Evolutionary conservation across 73 alveolate species (phyloP), one percentile per base, ranked within the genome.

Genomic region (Symbiodinium pilosum): DNA sequence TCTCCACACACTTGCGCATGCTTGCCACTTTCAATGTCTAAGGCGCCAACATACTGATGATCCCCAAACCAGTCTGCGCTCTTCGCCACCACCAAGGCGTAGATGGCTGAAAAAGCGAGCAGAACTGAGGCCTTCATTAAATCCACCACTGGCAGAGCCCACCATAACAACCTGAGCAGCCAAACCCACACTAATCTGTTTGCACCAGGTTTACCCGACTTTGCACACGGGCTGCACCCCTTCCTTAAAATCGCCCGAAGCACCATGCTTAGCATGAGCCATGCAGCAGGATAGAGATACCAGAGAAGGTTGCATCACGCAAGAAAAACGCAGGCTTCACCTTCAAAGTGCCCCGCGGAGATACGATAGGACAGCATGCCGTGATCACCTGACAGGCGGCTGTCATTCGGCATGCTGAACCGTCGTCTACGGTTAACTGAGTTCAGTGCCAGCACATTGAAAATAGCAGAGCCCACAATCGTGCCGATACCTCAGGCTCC

Each of bases 401-500:
- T 14, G 21, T 14, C 59, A 14, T 14, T 6, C 59, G 59, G 59
- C 59, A 47, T 14, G 59, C 69, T 52, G 69, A 52, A 52, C n/a
- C n/a, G n/a, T n/a, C n/a, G n/a, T n/a, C n/a, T n/a, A n/a, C n/a
- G n/a, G 11, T 11, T 43, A 20, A 0, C 83, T 52, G 93, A 51
- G 93, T 39, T 52, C 28, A n/a, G 34, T 69, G 24, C 94, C 85
- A 87, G 86, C 21, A 87, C 94, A 34, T 87, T 87, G 86, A 87
- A 87, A 43, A 87, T 87, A 6, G 94, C 94, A 36, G 94, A 87
- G 44, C 94, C 94, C 26, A 87, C 94, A 18, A 87, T 87, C 21
- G 94, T 87, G 18, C 94, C 94, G 24, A 87, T 87, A 38, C 94
- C 94, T 87, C 71, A n/a, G n/a, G n/a, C n/a, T n/a, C n/a, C n/a